A percentile compares a stretch with the other conserved stretches of the same genome.
phyloP scores from a whole-genome alignment of 768 basidiomycete genomes.

The Sarcomyxa edulis region DNA sequence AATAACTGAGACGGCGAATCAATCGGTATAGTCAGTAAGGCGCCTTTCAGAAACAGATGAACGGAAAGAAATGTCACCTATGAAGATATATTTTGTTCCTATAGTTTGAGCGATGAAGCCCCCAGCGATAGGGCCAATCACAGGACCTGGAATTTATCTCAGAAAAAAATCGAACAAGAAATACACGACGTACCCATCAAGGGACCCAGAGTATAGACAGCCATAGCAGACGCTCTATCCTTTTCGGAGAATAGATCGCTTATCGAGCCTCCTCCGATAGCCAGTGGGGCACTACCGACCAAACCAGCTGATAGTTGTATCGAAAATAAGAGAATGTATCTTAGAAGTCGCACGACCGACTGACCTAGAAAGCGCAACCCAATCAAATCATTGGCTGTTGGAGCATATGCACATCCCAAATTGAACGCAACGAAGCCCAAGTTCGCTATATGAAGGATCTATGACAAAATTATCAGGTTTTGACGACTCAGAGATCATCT shows the following conservation, averaged over 20 bases:
- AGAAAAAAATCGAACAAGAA: conserved; percentile 5
- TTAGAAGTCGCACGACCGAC: conserved; percentile 10
- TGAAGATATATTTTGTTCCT: conserved; percentile 46
- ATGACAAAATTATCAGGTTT: conserved; percentile 5
- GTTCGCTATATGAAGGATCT: conserved; percentile 47
- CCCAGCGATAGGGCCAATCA: conserved; percentile 46
- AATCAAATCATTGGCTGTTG: conserved; percentile 36
- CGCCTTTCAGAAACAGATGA: too few species aligned
- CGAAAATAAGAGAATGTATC: not conserved
- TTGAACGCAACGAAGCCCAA: conserved; percentile 46
- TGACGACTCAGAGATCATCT: not conserved
- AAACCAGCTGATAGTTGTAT: conserved; percentile 37
- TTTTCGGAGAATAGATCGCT: conserved; percentile 50
- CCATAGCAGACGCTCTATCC: conserved; percentile 60
- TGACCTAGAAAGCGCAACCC: conserved; percentile 51
- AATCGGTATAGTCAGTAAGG: too few species aligned
- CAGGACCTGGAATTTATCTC: conserved; percentile 24
- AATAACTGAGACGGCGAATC: too few species aligned
- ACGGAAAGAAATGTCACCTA: too few species aligned
- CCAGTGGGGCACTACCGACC: conserved; percentile 47
- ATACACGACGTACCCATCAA: conserved; percentile 31
- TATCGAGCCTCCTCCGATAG: conserved; percentile 53
- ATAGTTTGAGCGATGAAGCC: conserved; percentile 47
- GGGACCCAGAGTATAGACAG: conserved; percentile 52
- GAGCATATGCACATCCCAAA: conserved; percentile 53